A percentile compares a stretch with the other conserved stretches of the same genome.
phyloP scores from a whole-genome alignment of 2,329 filamentous ascomycete genomes.

The Curvularia lunata region DNA sequence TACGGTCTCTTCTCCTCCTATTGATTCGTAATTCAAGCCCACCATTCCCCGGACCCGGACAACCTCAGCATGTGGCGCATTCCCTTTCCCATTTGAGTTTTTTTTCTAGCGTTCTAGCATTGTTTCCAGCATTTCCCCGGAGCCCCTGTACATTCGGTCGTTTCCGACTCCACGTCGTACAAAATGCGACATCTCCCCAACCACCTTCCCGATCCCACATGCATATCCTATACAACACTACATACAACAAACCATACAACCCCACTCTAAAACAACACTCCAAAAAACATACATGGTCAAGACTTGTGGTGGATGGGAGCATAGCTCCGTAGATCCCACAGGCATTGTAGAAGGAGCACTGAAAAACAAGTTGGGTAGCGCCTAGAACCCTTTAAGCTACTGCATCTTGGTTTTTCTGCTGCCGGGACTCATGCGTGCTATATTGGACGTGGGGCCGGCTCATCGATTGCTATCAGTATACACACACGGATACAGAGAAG shows the following conservation, averaged over 20 bases:
- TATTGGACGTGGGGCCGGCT: not conserved
- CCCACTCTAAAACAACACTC: conserved; percentile 11
- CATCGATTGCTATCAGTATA: not conserved
- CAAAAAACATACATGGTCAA: not conserved
- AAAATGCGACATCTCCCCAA: conserved; percentile 5
- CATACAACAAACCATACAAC: conserved; percentile 11
- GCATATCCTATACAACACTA: conserved; percentile 1
- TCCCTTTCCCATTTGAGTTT: not conserved
- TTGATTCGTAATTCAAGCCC: not conserved
- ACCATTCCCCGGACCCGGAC: not conserved
- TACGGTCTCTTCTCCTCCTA: not conserved
- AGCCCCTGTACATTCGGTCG: conserved; percentile 12
- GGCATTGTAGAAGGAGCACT: not conserved
- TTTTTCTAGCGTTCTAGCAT: conserved; percentile 15
- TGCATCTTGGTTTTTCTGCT: not conserved
- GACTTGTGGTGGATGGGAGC: conserved; percentile 2
- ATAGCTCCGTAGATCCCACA: not conserved
- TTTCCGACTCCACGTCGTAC: conserved; percentile 8
- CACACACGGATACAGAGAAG: not conserved
- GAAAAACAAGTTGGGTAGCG: conserved; percentile 2
- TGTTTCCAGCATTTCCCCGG: conserved; percentile 14
- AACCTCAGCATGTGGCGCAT: not conserved
- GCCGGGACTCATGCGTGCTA: not conserved
- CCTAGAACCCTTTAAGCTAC: not conserved
- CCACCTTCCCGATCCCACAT: not conserved